A percentile compares a stretch with the other conserved stretches of the same genome.
These are phyloP conservation scores for Colletotrichum chlorophyti DNA, from an alignment of 2,329 filamentous ascomycete species.

Conservation along the genomic window DNA sequence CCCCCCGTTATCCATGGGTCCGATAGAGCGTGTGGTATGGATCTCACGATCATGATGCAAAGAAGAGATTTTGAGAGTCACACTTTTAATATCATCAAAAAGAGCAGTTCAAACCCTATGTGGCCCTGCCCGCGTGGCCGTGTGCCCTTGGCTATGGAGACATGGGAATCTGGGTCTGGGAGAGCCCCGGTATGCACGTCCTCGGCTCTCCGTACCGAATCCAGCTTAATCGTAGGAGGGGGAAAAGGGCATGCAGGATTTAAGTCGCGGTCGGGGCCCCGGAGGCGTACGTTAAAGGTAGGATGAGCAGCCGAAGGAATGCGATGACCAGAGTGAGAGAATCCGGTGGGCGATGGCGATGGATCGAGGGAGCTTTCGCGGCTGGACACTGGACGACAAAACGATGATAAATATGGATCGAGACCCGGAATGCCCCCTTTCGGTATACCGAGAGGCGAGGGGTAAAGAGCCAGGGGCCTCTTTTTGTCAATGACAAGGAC, in stretches of 20 bases:
- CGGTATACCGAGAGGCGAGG: conserved; percentile 5
- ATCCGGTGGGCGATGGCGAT: neutral
- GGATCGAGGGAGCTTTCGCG: neutral
- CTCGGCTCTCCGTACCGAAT: conserved; percentile 23
- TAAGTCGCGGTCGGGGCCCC: conserved; percentile 13
- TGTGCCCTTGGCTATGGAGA: conserved; percentile 1
- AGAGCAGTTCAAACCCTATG: conserved; percentile 8
- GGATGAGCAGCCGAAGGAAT: neutral
- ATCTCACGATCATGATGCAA: conserved; percentile 8
- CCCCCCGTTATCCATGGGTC: too few species aligned
- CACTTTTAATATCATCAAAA: neutral
- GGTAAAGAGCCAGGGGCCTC: neutral
- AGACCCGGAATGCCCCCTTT: conserved; percentile 14
- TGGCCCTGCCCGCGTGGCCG: neutral
- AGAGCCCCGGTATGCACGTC: neutral
- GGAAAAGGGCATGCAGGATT: neutral
- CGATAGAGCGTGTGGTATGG: neutral
- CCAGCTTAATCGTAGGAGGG: conserved; percentile 16
- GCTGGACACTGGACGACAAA: neutral
- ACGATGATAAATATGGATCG: conserved; percentile 1
- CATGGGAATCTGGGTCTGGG: neutral
- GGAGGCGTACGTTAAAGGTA: conserved; percentile 2
- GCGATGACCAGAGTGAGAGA: too few species aligned
- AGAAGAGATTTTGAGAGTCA: neutral
- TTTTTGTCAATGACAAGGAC: conserved; percentile 17